These are phyloP conservation scores for Panicum hallii DNA, from an alignment of 202 grass and related monocot species.

Conservation along the genomic window DNA sequence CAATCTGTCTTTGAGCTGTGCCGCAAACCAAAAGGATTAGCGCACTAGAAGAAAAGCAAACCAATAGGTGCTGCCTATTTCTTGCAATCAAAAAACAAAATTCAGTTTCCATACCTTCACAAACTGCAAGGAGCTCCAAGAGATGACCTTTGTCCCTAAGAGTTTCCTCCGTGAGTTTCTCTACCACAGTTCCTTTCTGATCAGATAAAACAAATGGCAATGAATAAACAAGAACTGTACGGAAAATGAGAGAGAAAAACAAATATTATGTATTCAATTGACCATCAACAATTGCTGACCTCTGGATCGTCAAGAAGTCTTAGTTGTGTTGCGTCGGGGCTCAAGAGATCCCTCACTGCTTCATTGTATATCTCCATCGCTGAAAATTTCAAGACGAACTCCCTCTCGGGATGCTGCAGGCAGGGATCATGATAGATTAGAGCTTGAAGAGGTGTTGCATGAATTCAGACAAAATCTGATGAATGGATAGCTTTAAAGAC, in stretches of 20 bases:
- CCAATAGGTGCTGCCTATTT: background rate
- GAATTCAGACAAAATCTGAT: background rate
- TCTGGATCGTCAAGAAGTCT: slow-evolving; percentile 96
- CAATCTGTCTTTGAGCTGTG: slow-evolving; percentile 87
- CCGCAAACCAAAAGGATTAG: slow-evolving; percentile 14
- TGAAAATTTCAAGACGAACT: slow-evolving; percentile 84
- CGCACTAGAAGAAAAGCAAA: slow-evolving; percentile 12
- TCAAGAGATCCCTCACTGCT: slow-evolving; percentile 86
- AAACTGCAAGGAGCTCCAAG: slow-evolving; percentile 76
- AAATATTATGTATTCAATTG: background rate
- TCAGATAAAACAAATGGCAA: slow-evolving; percentile 7
- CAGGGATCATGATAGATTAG: background rate
- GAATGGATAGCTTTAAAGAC: background rate
- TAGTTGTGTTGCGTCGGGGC: slow-evolving; percentile 57
- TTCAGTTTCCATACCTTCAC: slow-evolving; percentile 60
- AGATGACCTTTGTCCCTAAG: slow-evolving; percentile 80
- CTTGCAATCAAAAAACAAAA: background rate
- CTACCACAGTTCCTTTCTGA: slow-evolving; percentile 94
- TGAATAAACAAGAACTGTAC: background rate
- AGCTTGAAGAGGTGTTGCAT: background rate
- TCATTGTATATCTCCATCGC: slow-evolving; percentile 98
- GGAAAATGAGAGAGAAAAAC: background rate
- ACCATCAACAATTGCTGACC: slow-evolving; percentile 34
- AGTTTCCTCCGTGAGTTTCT: slow-evolving; percentile 86
- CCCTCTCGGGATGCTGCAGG: slow-evolving; percentile 69